These are phyloP conservation scores for Debaryomycetaceae sp. DNA, from an alignment of 1,139 yeast species.

Conservation along the genomic window DNA sequence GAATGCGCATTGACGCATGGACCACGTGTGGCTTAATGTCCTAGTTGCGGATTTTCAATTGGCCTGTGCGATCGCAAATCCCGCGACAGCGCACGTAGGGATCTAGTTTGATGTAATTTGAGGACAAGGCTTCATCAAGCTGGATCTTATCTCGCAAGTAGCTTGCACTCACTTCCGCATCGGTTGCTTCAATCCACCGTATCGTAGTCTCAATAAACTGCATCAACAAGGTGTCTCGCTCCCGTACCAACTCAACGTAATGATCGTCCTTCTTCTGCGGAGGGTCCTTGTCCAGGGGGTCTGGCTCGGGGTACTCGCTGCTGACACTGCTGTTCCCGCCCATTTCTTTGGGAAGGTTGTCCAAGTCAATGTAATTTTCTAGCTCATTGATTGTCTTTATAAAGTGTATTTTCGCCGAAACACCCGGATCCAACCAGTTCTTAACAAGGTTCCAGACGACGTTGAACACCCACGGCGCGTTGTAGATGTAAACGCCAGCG, in stretches of 20 bases:
- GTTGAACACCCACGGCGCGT: conserved; percentile 41
- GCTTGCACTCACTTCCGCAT: conserved; percentile 25
- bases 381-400: conserved; percentile 28
- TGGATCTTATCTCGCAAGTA: conserved; percentile 31
- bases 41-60: conserved; percentile 5
- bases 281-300: conserved; percentile 18
- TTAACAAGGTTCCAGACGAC: conserved; percentile 38
- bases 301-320: conserved; percentile 20
- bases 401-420: conserved; percentile 34
- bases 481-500: conserved; percentile 29
- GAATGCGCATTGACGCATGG: too few relatives aligned
- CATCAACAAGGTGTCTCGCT: conserved; percentile 23
- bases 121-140: conserved; percentile 17
- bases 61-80: conserved; percentile 28
- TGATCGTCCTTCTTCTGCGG: conserved; percentile 18
- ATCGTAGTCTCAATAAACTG: conserved; percentile 25
- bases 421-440: conserved; percentile 38
- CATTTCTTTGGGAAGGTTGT: conserved; percentile 26
- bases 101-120: conserved; percentile 26
- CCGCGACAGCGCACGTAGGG: conserved; percentile 31
- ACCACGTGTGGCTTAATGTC: too few relatives aligned
- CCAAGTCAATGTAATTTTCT: conserved; percentile 19
- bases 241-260: conserved; percentile 17
- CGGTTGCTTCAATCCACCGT: conserved; percentile 33
- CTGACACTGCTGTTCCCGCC: conserved; percentile 26